phyloP scores from a whole-genome alignment of 371 early-diverging fungal species.

The Lichtheimia ornata region DNA sequence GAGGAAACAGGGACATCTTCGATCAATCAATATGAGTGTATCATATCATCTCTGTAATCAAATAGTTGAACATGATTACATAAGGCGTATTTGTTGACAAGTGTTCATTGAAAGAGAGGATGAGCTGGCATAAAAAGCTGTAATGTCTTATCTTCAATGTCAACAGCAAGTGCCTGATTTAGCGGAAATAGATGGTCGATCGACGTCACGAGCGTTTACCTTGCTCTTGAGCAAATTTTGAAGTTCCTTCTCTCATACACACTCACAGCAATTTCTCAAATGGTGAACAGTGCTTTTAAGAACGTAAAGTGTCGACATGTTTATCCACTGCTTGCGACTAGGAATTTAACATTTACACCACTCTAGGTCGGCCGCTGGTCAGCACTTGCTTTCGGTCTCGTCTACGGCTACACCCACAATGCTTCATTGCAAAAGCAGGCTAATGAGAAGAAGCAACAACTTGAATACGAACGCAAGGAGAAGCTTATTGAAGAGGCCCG shows the following conservation, averaged over 20 bases:
- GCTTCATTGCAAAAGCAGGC: slow-evolving; percentile 65
- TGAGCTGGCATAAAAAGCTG: no score
- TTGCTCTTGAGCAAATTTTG: not conserved
- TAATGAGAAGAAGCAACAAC: slow-evolving; percentile 53
- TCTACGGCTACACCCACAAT: slow-evolving; percentile 74
- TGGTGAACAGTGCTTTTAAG: slow-evolving; percentile 49
- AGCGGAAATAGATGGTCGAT: not conserved
- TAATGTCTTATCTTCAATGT: no score
- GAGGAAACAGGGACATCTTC: no score
- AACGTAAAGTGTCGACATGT: slow-evolving; percentile 23
- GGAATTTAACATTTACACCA: not conserved
- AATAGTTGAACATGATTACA: no score
- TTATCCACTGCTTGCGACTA: not conserved
- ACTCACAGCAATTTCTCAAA: not conserved
- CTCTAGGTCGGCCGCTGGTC: slow-evolving; percentile 77
- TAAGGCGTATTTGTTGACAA: no score
- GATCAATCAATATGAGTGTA: no score
- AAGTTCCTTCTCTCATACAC: slow-evolving; percentile 2
- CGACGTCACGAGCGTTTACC: slow-evolving; percentile 1
- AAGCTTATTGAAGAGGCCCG: slow-evolving; percentile 73
- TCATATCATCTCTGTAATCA: no score
- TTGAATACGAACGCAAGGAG: slow-evolving; percentile 68
- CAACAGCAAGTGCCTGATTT: no score
- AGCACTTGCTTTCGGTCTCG: slow-evolving; percentile 70
- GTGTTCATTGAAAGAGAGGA: no score